phyloP scores from a whole-genome alignment of 73 alveolate genomes.

The Paramecium primaurelia region DNA sequence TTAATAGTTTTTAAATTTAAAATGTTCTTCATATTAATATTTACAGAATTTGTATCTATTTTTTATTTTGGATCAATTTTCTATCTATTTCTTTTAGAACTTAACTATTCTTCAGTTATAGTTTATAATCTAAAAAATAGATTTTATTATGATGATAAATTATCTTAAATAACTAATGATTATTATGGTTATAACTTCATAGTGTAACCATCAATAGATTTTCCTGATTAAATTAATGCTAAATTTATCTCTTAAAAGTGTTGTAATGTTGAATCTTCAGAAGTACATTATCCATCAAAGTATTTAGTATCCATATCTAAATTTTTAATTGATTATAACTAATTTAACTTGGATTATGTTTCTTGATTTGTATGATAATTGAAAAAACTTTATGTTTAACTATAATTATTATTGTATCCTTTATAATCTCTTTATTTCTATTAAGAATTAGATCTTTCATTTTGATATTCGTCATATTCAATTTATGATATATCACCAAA shows the following conservation, averaged over 20 bases:
- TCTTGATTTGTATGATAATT: background rate
- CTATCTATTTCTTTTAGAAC: conserved; percentile 1
- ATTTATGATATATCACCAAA: background rate
- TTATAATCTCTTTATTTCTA: background rate
- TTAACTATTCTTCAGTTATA: conserved; percentile 36
- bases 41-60: background rate
- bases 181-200: background rate
- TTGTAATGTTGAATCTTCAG: conserved; percentile 6
- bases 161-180: background rate
- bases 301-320: background rate
- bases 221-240: background rate
- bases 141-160: background rate
- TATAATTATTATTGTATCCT: background rate
- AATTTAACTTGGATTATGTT: background rate
- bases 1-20: background rate
- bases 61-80: background rate
- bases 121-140: background rate
- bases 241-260: conserved; percentile 13
- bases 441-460: background rate
- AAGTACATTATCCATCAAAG: background rate
- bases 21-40: background rate
- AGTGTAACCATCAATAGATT: background rate
- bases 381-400: background rate
- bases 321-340: background rate
- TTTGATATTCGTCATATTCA: background rate